Base-by-base conservation (phyloP, 2,329 filamentous ascomycete species). In the Golovinomyces cichoracearum region DNA sequence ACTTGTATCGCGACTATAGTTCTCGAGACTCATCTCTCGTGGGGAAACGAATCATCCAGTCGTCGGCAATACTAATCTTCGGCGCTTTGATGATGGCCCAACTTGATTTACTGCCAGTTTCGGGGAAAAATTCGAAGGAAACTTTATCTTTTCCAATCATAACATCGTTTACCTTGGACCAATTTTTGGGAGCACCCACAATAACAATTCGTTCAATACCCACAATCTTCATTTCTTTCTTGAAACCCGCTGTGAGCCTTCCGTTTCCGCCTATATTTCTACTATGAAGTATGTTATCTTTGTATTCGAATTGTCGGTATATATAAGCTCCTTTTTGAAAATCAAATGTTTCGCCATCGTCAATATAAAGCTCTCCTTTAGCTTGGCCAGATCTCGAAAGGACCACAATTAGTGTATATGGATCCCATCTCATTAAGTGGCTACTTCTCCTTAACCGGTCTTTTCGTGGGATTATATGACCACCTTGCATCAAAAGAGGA, bases 341-440 rank as follows among this genome's bases (percentile, higher is more conserved):
- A 49, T 93, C 84, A 56, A 86, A 98, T 0, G 80, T 82, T 63
- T 95, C 86, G 45, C 90, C 90, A 55, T 98, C 90, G 59, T 98
- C 90, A 26, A 84, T 69, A 59, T 98, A 98, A 6, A 98, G 67
- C 45, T 81, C 78, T 25, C 90, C 90, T 45, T 79, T 73, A 0
- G 88, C 84, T 57, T 78, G 74, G 48, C 80, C 77, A 27, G 73
- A 68, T 55, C 75, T 73, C 55, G 74, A 68, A 15, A 92, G 68
- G 0, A 74, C 73, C 2, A 95, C 69, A 1, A 98, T 78, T 1
- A 98, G 73, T 0, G 90, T 98, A 66, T 93, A 93, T 37, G 92
- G 86, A 62, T 98, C 90, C 63, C 78, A 93, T 57, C 76, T 80
- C 90, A 95, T 95, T 42, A 94, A 69, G 19, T 81, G 78, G 50